Conservation (phyloP, 2,329 filamentous ascomycete species). For the Fusarium mundagurra region DNA sequence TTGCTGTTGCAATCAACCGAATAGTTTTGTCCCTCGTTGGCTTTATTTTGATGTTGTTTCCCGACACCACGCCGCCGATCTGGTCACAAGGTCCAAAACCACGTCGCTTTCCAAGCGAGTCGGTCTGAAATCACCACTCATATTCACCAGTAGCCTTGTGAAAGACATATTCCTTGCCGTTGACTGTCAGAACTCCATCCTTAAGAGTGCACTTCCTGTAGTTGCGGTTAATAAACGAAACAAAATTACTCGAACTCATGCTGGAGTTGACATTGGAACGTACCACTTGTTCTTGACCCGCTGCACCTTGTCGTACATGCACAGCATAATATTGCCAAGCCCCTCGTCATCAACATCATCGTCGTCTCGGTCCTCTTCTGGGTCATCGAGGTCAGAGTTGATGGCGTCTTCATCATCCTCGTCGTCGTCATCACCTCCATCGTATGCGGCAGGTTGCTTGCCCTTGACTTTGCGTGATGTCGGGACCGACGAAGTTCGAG, state of each 20-base stretch:
- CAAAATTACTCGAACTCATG: not conserved
- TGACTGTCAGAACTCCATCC: constrained; percentile 92
- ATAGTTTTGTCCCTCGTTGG: not conserved
- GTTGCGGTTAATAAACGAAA: constrained; percentile 20
- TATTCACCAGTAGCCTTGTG: constrained; percentile 98
- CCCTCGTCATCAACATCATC: constrained; percentile 89
- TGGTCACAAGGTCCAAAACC: constrained; percentile 6
- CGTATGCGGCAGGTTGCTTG: constrained; percentile 60
- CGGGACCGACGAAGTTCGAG: constrained; percentile 44
- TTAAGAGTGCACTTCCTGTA: constrained; percentile 95
- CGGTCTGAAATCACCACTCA: constrained; percentile 76
- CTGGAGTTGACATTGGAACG: constrained; percentile 37
- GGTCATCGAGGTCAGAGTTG: constrained; percentile 96
- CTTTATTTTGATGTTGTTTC: constrained; percentile 28
- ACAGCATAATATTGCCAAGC: constrained; percentile 92
- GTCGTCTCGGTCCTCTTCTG: constrained; percentile 84
- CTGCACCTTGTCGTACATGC: constrained; percentile 99
- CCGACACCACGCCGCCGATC: not conserved
- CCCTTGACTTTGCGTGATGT: constrained; percentile 39
- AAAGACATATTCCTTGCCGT: constrained; percentile 96
- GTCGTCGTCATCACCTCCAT: constrained; percentile 68
- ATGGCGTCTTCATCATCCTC: constrained; percentile 91
- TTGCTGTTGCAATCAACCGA: constrained; percentile 3
- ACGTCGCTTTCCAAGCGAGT: not conserved
- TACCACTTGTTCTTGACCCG: constrained; percentile 98